phyloP scores from a whole-genome alignment of 352 stramenopile species.

The Globisporangium spinosum region DNA sequence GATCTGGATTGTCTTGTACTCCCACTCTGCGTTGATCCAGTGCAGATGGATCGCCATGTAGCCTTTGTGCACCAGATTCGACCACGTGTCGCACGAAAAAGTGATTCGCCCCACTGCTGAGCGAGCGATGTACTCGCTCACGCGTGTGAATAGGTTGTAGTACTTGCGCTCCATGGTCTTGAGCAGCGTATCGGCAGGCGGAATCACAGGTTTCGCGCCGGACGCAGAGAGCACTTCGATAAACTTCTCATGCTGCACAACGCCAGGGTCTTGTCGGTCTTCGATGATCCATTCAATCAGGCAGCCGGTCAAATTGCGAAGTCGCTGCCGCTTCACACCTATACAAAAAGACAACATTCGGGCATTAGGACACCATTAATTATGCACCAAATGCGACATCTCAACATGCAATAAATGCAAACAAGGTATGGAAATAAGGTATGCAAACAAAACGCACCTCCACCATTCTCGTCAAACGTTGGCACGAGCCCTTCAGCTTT shows the following conservation, averaged over 20 bases:
- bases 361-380: not conserved
- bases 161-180: constrained; percentile 78
- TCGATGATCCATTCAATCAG: constrained; percentile 76
- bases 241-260: constrained; percentile 70
- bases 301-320: constrained; percentile 55
- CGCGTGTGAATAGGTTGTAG: constrained; percentile 58
- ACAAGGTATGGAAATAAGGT: not conserved
- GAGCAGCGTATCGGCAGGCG: constrained; percentile 46
- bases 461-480: constrained; percentile 57
- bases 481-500: constrained; percentile 45
- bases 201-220: constrained; percentile 47
- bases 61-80: constrained; percentile 59
- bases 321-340: constrained; percentile 66
- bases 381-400: not conserved
- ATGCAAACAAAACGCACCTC: constrained; percentile 34
- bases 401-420: not conserved
- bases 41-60: constrained; percentile 75
- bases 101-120: constrained; percentile 65
- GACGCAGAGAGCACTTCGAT: constrained; percentile 51
- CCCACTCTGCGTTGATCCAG: constrained; percentile 85
- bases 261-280: constrained; percentile 59
- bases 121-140: constrained; percentile 73
- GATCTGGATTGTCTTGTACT: constrained; percentile 80
- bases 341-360: not conserved
- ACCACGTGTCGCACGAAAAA: constrained; percentile 82